phyloP scores from a whole-genome alignment of 2,329 filamentous ascomycete genomes.

The Pseudogymnoascus sp. region DNA sequence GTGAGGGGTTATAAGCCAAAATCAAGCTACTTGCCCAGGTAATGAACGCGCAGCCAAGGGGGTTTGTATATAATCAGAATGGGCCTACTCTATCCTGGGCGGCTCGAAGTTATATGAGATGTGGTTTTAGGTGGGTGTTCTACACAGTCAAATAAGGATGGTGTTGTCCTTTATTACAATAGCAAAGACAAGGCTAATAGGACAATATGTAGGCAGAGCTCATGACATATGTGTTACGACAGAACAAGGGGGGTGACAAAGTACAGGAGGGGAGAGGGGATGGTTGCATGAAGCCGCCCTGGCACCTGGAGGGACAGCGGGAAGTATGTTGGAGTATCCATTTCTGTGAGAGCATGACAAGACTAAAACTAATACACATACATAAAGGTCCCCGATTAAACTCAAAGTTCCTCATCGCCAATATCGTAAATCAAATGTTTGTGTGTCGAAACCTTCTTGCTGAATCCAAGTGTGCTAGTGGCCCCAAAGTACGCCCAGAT shows the following conservation, averaged over 20 bases:
- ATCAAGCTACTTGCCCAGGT: background rate
- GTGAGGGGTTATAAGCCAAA: background rate
- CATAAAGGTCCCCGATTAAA: background rate
- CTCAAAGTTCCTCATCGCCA: conserved; percentile 18
- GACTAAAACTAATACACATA: background rate
- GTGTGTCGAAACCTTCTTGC: conserved; percentile 20
- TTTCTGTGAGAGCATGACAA: background rate
- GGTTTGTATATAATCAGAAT: background rate
- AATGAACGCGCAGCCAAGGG: background rate
- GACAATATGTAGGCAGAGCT: too few relatives aligned
- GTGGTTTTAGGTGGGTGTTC: too few relatives aligned
- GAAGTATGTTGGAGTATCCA: background rate
- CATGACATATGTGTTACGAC: background rate
- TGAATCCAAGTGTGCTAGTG: conserved; percentile 19
- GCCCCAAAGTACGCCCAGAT: conserved; percentile 17
- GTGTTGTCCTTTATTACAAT: too few relatives aligned
- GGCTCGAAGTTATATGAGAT: too few relatives aligned
- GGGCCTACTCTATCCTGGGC: background rate
- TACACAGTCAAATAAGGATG: too few relatives aligned
- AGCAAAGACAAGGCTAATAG: too few relatives aligned
- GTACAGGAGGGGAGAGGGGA: background rate
- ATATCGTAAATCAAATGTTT: conserved; percentile 29
- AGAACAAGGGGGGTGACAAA: background rate
- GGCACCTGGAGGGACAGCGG: background rate
- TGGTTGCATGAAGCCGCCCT: background rate